phyloP scores from a whole-genome alignment of 2,329 filamentous ascomycete species.

The Neofusicoccum umdonicola region DNA sequence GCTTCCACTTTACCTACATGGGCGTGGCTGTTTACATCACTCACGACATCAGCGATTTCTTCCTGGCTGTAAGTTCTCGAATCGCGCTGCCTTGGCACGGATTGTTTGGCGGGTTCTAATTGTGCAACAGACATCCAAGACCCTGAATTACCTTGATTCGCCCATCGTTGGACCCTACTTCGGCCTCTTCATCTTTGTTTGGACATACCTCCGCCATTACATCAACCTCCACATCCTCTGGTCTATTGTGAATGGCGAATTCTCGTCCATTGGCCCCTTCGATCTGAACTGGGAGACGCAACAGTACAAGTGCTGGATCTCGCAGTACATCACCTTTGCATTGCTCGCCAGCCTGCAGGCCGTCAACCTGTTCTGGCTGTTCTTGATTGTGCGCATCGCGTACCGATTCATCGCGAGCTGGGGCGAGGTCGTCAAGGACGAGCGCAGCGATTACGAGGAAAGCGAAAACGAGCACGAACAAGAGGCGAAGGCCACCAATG shows the following conservation, averaged over 20 bases:
- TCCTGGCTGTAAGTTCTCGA: conserved; percentile 71
- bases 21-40: conserved; percentile 91
- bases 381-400: conserved; percentile 71
- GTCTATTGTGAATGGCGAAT: conserved; percentile 69
- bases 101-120: conserved; percentile 12
- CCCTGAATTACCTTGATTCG: conserved; percentile 84
- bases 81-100: neutral
- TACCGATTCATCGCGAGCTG: conserved; percentile 63
- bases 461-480: conserved; percentile 19
- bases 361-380: conserved; percentile 80
- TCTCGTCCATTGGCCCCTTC: conserved; percentile 70
- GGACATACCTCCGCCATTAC: conserved; percentile 89
- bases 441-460: conserved; percentile 65
- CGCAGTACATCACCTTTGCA: conserved; percentile 64
- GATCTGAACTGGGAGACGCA: conserved; percentile 72
- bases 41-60: conserved; percentile 92
- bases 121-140: conserved; percentile 72
- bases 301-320: conserved; percentile 74
- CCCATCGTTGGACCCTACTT: conserved; percentile 81
- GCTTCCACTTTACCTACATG: conserved; percentile 96
- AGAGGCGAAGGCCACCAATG: conserved; percentile 2
- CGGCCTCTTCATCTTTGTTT: conserved; percentile 73
- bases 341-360: conserved; percentile 68
- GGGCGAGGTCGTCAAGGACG: conserved; percentile 61
- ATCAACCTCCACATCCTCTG: conserved; percentile 75